A percentile compares a stretch with the other conserved stretches of the same genome.
These are phyloP conservation scores for Eucalyptus pumila DNA, from an alignment of 345 rosid genomes.

Conservation along the genomic window DNA sequence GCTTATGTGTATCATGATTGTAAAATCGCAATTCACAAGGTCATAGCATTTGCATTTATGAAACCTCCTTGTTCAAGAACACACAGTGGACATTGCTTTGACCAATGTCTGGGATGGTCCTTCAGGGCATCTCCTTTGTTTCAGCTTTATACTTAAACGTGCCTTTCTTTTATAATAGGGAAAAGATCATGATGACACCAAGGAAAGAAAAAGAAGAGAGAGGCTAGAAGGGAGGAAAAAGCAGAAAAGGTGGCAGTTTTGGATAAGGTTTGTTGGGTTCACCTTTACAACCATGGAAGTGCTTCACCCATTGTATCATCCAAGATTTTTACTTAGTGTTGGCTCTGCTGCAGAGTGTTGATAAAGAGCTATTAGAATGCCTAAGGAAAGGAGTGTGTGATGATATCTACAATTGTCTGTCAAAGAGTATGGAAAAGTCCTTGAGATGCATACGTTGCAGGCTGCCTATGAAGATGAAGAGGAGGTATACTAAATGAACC, in stretches of 20 bases:
- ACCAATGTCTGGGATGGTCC: not conserved
- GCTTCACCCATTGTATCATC: not conserved
- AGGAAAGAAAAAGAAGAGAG: slow-evolving; percentile 52
- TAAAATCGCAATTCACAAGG: not conserved
- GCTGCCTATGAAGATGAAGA: no score
- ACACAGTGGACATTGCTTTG: not conserved
- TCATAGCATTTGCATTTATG: not conserved
- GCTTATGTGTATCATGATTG: not conserved
- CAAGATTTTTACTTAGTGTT: not conserved
- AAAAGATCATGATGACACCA: slow-evolving; percentile 53
- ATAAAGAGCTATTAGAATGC: slow-evolving; percentile 70
- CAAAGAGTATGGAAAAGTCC: slow-evolving; percentile 20
- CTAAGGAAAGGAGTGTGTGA: slow-evolving; percentile 52
- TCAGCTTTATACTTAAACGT: not conserved
- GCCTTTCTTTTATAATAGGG: slow-evolving; percentile 19
- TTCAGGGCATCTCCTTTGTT: not conserved
- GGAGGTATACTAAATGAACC: no score
- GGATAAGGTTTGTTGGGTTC: slow-evolving; percentile 43
- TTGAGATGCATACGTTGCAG: slow-evolving; percentile 7
- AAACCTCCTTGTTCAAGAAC: not conserved
- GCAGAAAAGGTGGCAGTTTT: slow-evolving; percentile 71
- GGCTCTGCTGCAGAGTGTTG: slow-evolving; percentile 49
- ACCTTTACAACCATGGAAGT: not conserved
- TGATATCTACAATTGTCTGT: slow-evolving; percentile 62
- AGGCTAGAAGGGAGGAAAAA: slow-evolving; percentile 72